Percentiles rank a stretch among this genome's conserved stretches.
These are phyloP conservation scores for Apiospora aurea DNA, from an alignment of 2,329 filamentous ascomycete species.

Conservation along the genomic window DNA sequence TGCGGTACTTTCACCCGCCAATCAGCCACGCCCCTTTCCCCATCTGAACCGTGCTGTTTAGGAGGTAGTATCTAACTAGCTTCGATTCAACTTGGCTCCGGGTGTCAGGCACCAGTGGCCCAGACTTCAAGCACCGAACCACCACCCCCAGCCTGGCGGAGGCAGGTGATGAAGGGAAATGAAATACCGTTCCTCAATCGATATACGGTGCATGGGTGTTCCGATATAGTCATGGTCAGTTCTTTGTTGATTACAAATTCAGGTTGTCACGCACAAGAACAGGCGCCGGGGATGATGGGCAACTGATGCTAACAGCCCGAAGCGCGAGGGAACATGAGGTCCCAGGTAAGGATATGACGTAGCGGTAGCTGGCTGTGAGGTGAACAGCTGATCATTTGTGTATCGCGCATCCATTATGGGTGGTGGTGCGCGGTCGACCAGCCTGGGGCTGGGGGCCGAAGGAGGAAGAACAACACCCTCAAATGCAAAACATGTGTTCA, in stretches of 20 bases:
- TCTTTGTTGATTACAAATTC: background rate
- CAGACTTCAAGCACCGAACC: background rate
- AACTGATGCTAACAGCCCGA: background rate
- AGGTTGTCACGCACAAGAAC: background rate
- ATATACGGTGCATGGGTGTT: background rate
- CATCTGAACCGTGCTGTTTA: background rate
- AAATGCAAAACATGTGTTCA: conserved; percentile 4
- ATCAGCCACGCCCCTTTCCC: background rate
- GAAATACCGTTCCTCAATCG: conserved; percentile 4
- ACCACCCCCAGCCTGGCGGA: background rate
- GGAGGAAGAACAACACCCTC: background rate
- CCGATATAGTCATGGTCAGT: background rate
- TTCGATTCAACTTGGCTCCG: background rate
- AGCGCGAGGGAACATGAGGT: background rate
- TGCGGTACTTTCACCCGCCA: background rate
- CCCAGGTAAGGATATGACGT: background rate
- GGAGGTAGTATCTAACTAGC: background rate
- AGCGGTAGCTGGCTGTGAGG: background rate
- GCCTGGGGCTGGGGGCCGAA: conserved; percentile 3
- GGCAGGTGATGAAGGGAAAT: conserved; percentile 6
- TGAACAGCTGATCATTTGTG: background rate
- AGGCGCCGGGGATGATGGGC: background rate
- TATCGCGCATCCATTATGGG: background rate
- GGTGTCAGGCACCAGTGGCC: background rate
- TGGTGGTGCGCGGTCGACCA: conserved; percentile 2